phyloP scores from a whole-genome alignment of 345 rosid genomes.

The Cochlearia excelsa region DNA sequence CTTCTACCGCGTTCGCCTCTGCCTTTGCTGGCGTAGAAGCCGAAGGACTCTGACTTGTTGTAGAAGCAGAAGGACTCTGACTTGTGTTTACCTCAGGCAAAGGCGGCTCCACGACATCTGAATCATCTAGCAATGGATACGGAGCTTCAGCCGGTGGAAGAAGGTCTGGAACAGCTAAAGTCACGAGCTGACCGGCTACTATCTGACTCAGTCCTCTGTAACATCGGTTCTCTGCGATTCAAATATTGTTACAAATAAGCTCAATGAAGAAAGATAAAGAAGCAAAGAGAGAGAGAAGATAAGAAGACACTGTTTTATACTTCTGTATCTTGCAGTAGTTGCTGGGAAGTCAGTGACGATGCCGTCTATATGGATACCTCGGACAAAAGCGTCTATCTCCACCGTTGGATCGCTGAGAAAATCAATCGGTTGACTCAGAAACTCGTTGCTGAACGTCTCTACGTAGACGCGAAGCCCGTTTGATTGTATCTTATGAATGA shows the following conservation, averaged over 20 bases:
- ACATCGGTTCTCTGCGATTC: constrained; percentile 62
- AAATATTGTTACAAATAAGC: constrained; percentile 15
- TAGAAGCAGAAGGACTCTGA: constrained; percentile 7
- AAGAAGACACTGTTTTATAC: constrained; percentile 38
- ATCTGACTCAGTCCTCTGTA: constrained; percentile 44
- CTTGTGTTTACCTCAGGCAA: constrained; percentile 38
- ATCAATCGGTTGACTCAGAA: constrained; percentile 65
- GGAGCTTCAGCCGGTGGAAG: constrained; percentile 68
- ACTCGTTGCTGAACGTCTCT: constrained; percentile 70
- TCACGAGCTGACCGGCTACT: constrained; percentile 43
- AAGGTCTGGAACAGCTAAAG: neutral
- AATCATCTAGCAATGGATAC: constrained; percentile 43
- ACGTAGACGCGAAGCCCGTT: constrained; percentile 62
- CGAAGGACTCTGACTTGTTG: neutral
- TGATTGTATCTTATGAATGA: constrained; percentile 42
- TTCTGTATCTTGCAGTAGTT: constrained; percentile 70
- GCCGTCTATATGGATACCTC: constrained; percentile 38
- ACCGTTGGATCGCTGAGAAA: constrained; percentile 67
- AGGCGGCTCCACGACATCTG: constrained; percentile 58
- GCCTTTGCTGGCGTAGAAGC: constrained; percentile 3
- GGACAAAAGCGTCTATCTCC: constrained; percentile 53
- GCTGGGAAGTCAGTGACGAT: constrained; percentile 74
- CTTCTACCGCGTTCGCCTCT: constrained; percentile 21
- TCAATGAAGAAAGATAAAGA: constrained; percentile 7
- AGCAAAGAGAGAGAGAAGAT: neutral